phyloP scores from a whole-genome alignment of 2,329 filamentous ascomycete species.

The Peltaster fructicola region DNA sequence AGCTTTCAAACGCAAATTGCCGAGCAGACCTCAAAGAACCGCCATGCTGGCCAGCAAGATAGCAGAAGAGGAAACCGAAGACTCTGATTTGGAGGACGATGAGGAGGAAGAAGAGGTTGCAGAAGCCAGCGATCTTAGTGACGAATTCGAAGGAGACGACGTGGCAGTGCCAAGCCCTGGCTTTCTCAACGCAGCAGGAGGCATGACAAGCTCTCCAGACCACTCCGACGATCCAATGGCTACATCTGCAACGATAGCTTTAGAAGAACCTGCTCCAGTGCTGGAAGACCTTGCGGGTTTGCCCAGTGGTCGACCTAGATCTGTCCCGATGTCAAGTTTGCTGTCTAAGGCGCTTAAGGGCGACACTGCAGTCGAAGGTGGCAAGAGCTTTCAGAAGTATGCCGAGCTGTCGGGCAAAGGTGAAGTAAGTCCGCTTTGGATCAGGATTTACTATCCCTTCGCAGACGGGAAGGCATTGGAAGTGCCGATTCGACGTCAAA shows the following conservation, averaged over 20 bases:
- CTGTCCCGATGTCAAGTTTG: constrained; percentile 53
- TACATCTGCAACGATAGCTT: constrained; percentile 46
- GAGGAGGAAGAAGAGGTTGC: constrained; percentile 18
- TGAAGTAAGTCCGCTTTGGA: constrained; percentile 55
- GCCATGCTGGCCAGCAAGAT: constrained; percentile 37
- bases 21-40: constrained; percentile 36
- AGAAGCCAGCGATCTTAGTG: constrained; percentile 25
- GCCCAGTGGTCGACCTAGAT: constrained; percentile 55
- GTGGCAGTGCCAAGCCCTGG: constrained; percentile 36
- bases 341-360: constrained; percentile 49
- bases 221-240: too few species aligned
- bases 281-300: too few species aligned
- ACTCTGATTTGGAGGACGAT: constrained; percentile 21
- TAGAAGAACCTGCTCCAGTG: constrained; percentile 37
- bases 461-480: constrained; percentile 51
- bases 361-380: constrained; percentile 19
- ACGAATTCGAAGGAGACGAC: constrained; percentile 43
- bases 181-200: too few species aligned
- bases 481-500: constrained; percentile 52
- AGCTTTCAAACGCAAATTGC: constrained; percentile 43
- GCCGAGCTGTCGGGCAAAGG: constrained; percentile 61
- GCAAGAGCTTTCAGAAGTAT: constrained; percentile 59
- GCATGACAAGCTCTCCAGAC: too few species aligned
- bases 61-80: constrained; percentile 27
- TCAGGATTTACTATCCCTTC: constrained; percentile 63